A percentile compares a stretch with the other conserved stretches of the same genome.
Evolutionary conservation across 2,329 filamentous ascomycete genomes (phyloP).

Genomic region (Diaporthe ampelina): DNA sequence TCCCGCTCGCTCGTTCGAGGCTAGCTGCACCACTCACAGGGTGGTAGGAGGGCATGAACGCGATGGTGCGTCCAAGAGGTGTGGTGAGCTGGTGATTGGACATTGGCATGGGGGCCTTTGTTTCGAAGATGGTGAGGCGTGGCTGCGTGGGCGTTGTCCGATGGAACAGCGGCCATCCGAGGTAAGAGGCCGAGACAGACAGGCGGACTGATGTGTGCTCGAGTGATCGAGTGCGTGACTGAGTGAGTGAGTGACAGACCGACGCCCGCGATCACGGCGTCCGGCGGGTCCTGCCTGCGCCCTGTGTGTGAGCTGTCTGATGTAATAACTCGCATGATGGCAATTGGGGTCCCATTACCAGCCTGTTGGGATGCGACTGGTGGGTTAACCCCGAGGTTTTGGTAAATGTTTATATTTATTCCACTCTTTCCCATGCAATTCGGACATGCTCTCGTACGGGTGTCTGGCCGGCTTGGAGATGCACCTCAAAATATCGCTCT

Average conservation of each 20-base stretch:
- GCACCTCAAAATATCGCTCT: not conserved
- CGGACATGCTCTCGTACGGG: constrained; percentile 1
- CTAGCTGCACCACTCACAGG: not conserved
- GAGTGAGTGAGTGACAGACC: not conserved
- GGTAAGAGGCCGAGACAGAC: constrained; percentile 28
- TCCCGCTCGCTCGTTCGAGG: constrained; percentile 30
- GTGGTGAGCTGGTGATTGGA: constrained; percentile 31
- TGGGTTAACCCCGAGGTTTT: constrained; percentile 27
- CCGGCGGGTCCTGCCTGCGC: not conserved
- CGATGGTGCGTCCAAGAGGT: constrained; percentile 28
- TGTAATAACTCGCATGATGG: constrained; percentile 3
- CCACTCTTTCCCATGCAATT: not conserved
- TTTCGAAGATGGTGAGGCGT: constrained; percentile 34
- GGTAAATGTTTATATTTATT: constrained; percentile 24
- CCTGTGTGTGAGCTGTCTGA: constrained; percentile 3
- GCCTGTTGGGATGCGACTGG: constrained; percentile 33
- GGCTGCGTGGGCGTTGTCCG: constrained; percentile 21
- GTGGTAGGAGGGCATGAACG: constrained; percentile 22
- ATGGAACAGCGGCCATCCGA: constrained; percentile 33
- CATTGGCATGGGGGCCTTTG: constrained; percentile 22
- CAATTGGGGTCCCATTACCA: constrained; percentile 16
- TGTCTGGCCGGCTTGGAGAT: not conserved
- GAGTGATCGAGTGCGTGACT: not conserved
- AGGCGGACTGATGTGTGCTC: not conserved
- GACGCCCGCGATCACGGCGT: not conserved